A percentile compares a stretch with the other conserved stretches of the same genome.
These are phyloP conservation scores for Suillus variegatus DNA, from an alignment of 768 basidiomycete species.

Conservation along the genomic window DNA sequence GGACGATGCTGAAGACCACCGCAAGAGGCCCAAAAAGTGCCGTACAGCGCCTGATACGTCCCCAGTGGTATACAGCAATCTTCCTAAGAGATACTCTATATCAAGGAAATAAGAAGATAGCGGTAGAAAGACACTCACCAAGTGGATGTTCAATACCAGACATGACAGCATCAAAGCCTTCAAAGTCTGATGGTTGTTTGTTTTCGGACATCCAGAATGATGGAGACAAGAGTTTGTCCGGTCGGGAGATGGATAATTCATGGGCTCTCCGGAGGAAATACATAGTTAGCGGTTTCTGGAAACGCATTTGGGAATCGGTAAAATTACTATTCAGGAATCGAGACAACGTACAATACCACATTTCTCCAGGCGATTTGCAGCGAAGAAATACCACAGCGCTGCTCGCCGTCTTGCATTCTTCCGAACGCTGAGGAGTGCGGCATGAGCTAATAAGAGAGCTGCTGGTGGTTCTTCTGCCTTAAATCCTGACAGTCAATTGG, in stretches of 20 bases:
- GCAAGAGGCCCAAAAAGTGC: conserved; percentile 75
- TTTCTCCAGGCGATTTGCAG: conserved; percentile 79
- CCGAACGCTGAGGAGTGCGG: conserved; percentile 65
- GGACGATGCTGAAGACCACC: conserved; percentile 38
- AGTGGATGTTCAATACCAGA: conserved; percentile 80
- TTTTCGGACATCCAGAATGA: conserved; percentile 82
- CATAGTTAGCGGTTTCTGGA: conserved; percentile 83
- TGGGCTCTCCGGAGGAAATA: conserved; percentile 76
- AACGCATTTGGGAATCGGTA: conserved; percentile 5
- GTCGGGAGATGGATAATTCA: conserved; percentile 53
- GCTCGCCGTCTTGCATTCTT: conserved; percentile 62
- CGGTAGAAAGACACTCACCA: conserved; percentile 42
- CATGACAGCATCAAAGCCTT: conserved; percentile 62
- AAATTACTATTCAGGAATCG: conserved; percentile 12
- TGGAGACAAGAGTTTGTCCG: conserved; percentile 65
- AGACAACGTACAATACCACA: conserved; percentile 70
- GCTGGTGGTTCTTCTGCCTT: conserved; percentile 84
- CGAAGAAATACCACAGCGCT: conserved; percentile 76
- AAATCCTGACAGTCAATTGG: conserved; percentile 29
- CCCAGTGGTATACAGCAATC: conserved; percentile 89
- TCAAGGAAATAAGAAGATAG: conserved; percentile 9
- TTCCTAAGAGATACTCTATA: conserved; percentile 47
- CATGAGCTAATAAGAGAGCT: conserved; percentile 79
- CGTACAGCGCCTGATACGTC: conserved; percentile 74
- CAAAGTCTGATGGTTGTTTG: conserved; percentile 34